phyloP scores from a whole-genome alignment of 1,139 yeast genomes.

The Fermentozyma sake region DNA sequence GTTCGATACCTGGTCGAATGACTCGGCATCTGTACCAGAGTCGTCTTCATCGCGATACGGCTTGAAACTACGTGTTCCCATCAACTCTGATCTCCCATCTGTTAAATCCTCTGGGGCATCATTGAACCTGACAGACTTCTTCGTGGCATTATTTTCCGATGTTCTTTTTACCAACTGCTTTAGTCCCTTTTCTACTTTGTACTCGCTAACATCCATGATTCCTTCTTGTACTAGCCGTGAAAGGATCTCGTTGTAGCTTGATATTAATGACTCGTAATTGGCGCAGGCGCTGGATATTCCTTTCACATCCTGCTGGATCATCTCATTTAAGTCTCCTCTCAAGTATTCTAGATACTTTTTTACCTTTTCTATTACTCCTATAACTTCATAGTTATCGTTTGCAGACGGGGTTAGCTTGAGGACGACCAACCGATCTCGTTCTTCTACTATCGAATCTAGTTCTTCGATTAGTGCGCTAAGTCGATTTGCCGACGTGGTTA shows the following conservation, averaged over 20 bases:
- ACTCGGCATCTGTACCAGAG: constrained; percentile 13
- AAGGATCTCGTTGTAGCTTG: constrained; percentile 7
- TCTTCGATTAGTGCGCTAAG: too few species aligned
- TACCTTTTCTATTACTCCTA: constrained; percentile 36
- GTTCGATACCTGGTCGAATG: constrained; percentile 33
- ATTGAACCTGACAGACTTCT: constrained; percentile 52
- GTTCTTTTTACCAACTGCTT: too few species aligned
- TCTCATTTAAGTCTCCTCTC: constrained; percentile 26
- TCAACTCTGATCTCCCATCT: constrained; percentile 13
- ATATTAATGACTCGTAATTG: constrained; percentile 15
- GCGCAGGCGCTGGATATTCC: too few species aligned
- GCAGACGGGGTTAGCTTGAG: constrained; percentile 48
- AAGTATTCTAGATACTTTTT: constrained; percentile 24
- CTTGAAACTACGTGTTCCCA: constrained; percentile 15
- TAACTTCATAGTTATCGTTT: constrained; percentile 52
- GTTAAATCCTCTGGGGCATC: constrained; percentile 30
- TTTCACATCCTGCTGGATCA: constrained; percentile 5
- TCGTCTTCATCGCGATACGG: constrained; percentile 12
- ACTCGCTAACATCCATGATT: constrained; percentile 34
- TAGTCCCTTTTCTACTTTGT: constrained; percentile 8
- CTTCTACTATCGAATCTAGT: constrained; percentile 34
- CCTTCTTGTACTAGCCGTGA: constrained; percentile 21
- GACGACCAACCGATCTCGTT: constrained; percentile 42
- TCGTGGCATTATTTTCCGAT: constrained; percentile 3
- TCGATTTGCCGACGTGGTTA: too few species aligned